These are phyloP conservation scores for Mikania micrantha DNA, from an alignment of 129 eudicot species.

Conservation along the genomic window DNA sequence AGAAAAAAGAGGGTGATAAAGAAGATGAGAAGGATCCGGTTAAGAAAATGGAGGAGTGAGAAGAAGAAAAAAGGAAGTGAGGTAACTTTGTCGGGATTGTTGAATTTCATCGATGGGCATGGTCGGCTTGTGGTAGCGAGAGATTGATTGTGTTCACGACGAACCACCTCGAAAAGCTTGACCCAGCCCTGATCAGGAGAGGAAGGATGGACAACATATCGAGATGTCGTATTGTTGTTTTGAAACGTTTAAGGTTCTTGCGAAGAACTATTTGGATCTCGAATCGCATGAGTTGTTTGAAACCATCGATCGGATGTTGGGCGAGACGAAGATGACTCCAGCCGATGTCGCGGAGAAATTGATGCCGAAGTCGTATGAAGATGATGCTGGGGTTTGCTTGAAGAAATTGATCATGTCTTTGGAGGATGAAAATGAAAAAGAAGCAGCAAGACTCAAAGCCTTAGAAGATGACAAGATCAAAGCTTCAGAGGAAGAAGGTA, in stretches of 20 bases:
- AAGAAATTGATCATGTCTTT: conserved; percentile 37
- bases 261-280: conserved; percentile 28
- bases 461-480: conserved; percentile 30
- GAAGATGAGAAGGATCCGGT: conserved; percentile 25
- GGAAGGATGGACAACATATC: conserved; percentile 41
- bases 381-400: conserved; percentile 36
- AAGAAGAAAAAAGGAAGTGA: conserved; percentile 27
- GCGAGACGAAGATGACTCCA: conserved; percentile 39
- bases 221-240: conserved; percentile 30
- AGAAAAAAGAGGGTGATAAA: conserved; percentile 25
- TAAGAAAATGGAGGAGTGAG: neutral
- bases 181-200: conserved; percentile 30
- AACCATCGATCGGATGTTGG: conserved; percentile 12
- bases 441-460: conserved; percentile 37
- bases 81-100: conserved; percentile 45
- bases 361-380: conserved; percentile 50
- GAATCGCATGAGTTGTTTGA: conserved; percentile 27
- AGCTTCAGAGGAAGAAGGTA: conserved; percentile 17
- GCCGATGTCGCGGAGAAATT: conserved; percentile 63
- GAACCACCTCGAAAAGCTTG: conserved; percentile 40
- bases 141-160: conserved; percentile 57
- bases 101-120: conserved; percentile 55
- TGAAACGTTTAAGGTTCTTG: conserved; percentile 32
- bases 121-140: conserved; percentile 66
- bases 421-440: conserved; percentile 42